phyloP scores from a whole-genome alignment of 176 grass and related monocot genomes.

The Carex scoparia region DNA sequence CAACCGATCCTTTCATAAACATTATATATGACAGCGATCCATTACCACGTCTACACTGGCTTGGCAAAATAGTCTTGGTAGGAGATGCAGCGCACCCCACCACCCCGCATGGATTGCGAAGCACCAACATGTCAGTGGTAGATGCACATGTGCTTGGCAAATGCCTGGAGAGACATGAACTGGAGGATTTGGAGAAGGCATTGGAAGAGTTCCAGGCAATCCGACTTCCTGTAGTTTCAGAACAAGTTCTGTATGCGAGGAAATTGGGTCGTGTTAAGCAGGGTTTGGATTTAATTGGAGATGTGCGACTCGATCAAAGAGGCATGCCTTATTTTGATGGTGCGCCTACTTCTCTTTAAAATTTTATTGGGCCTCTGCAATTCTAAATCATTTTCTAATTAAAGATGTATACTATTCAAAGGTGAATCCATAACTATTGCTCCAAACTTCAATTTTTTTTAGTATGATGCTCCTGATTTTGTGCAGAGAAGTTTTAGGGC shows the following conservation, averaged over 20 bases:
- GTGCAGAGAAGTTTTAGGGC: background rate
- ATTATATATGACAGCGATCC: conserved; percentile 71
- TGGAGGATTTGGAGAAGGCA: conserved; percentile 14
- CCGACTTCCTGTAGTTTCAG: conserved; percentile 50
- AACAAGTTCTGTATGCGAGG: conserved; percentile 57
- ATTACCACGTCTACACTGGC: conserved; percentile 43
- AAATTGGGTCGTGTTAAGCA: conserved; percentile 76
- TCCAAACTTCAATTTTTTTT: background rate
- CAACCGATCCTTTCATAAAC: conserved; percentile 65
- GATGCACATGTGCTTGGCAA: conserved; percentile 51
- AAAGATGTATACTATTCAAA: background rate
- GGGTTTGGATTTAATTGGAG: conserved; percentile 37
- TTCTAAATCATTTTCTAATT: background rate
- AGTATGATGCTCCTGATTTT: background rate
- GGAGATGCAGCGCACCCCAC: conserved; percentile 93
- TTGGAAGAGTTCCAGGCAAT: conserved; percentile 48
- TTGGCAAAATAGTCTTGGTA: conserved; percentile 38
- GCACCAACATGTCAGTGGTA: conserved; percentile 87
- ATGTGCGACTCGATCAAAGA: conserved; percentile 40
- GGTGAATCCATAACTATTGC: background rate
- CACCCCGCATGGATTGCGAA: conserved; percentile 69
- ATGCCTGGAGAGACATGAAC: conserved; percentile 41
- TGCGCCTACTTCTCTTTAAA: conserved; percentile 18
- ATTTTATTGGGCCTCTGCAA: background rate
- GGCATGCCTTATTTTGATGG: conserved; percentile 63